These are phyloP conservation scores for Adiantum capillusveneris DNA, from an alignment of 75 land plant genomes.

Conservation along the genomic window DNA sequence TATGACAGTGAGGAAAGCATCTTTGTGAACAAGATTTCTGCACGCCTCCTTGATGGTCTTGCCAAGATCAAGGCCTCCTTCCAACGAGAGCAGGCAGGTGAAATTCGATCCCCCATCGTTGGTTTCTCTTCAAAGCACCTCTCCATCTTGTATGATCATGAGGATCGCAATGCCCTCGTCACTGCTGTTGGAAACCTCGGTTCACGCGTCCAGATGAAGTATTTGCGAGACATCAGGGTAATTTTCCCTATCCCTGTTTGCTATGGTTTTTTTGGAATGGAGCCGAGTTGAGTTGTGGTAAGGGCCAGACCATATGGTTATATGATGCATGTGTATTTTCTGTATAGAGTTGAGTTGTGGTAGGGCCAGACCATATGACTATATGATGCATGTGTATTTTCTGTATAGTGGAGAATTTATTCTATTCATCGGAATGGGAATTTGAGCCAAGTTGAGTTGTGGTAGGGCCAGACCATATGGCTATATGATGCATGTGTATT, in stretches of 20 bases:
- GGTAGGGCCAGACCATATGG: too few relatives aligned
- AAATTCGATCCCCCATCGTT: conserved; percentile 43
- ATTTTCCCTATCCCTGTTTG: neutral
- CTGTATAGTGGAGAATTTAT: too few relatives aligned
- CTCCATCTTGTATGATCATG: conserved; percentile 60
- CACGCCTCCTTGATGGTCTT: conserved; percentile 64
- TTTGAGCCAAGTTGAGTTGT: too few relatives aligned
- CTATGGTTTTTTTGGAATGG: too few relatives aligned
- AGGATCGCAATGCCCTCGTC: conserved; percentile 61
- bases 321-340: too few relatives aligned
- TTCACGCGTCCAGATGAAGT: conserved; percentile 27
- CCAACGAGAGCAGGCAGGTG: conserved; percentile 42
- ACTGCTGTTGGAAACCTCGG: conserved; percentile 39
- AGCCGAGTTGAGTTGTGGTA: too few relatives aligned
- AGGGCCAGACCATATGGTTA: too few relatives aligned
- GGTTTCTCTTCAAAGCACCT: conserved; percentile 52
- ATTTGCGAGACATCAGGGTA: conserved; percentile 67
- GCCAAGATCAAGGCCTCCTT: conserved; percentile 84
- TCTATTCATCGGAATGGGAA: too few relatives aligned
- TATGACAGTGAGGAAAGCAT: conserved; percentile 62
- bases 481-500: too few relatives aligned
- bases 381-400: too few relatives aligned
- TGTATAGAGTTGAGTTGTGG: too few relatives aligned
- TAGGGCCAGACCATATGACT: too few relatives aligned
- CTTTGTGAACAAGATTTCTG: conserved; percentile 69